A percentile compares a stretch with the other conserved stretches of the same genome.
Conservation (phyloP, 108 stramenopile genomes). For the Cyclotella sp. region DNA sequence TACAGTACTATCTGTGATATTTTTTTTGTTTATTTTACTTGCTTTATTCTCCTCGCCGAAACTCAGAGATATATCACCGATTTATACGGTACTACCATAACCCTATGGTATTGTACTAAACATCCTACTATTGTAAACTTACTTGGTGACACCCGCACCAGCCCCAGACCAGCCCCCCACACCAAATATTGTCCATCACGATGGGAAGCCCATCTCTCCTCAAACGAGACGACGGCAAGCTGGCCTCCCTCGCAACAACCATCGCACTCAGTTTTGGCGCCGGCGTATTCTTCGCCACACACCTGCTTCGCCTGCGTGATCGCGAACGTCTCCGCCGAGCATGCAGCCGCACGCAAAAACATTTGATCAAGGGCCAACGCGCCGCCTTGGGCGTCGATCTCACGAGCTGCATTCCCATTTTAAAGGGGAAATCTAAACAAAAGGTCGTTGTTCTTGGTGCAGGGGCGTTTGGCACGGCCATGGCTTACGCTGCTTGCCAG, state of each 20-base stretch:
- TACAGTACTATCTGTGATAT: too few relatives aligned
- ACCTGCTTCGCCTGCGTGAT: conserved; percentile 51
- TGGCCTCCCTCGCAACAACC: neutral
- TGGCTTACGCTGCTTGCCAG: conserved; percentile 75
- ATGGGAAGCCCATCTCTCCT: neutral
- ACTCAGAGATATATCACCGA: too few relatives aligned
- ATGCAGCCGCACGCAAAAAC: conserved; percentile 55
- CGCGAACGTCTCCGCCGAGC: conserved; percentile 50
- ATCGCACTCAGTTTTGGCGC: conserved; percentile 25
- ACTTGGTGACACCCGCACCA: too few relatives aligned
- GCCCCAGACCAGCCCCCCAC: too few relatives aligned
- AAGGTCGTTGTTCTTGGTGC: conserved; percentile 62
- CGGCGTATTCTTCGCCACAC: conserved; percentile 39
- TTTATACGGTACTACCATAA: too few relatives aligned
- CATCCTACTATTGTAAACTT: too few relatives aligned
- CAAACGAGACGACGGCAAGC: neutral
- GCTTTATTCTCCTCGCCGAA: too few relatives aligned
- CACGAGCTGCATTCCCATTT: conserved; percentile 27
- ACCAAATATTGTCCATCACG: too few relatives aligned
- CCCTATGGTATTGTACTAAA: too few relatives aligned
- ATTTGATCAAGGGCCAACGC: conserved; percentile 39
- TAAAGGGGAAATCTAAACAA: conserved; percentile 11
- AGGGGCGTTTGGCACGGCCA: conserved; percentile 80
- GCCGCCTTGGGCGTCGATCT: conserved; percentile 43
- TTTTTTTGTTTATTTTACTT: too few relatives aligned